A percentile compares a stretch with the other conserved stretches of the same genome.
Evolutionary conservation across 106 monocot species (phyloP).

Genomic region (Allium fistulosum): DNA sequence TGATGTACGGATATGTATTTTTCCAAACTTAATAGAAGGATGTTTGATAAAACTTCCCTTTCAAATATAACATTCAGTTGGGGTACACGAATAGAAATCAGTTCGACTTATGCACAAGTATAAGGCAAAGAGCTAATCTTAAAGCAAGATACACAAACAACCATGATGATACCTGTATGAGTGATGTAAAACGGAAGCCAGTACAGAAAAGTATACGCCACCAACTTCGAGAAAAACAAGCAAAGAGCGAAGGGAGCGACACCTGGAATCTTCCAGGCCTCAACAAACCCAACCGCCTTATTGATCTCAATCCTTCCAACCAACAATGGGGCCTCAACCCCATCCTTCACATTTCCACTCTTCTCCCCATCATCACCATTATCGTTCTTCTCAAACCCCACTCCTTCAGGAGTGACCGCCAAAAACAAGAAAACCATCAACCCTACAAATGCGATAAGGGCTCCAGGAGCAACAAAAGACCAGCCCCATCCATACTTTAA

Average conservation of each 20-base stretch:
- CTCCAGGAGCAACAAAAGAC: slow-evolving; percentile 79
- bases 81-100: too few species aligned
- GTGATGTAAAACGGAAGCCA: slow-evolving; percentile 93
- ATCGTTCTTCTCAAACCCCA: slow-evolving; percentile 49
- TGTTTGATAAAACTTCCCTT: too few species aligned
- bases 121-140: too few species aligned
- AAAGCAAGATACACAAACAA: too few species aligned
- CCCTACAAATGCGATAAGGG: slow-evolving; percentile 50
- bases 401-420: slow-evolving; percentile 62
- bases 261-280: slow-evolving; percentile 83
- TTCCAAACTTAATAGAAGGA: too few species aligned
- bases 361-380: not conserved
- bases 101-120: too few species aligned
- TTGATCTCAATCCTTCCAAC: slow-evolving; percentile 11
- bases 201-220: slow-evolving; percentile 86
- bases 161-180: slow-evolving; percentile 47
- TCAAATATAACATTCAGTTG: too few species aligned
- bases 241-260: slow-evolving; percentile 84
- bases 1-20: too few species aligned
- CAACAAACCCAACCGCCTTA: slow-evolving; percentile 62
- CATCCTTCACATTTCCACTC: slow-evolving; percentile 19
- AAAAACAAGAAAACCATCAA: slow-evolving; percentile 69
- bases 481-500: slow-evolving; percentile 88
- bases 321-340: slow-evolving; percentile 32
- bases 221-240: slow-evolving; percentile 82